Evolutionary conservation across 495 filamentous ascomycete species (phyloP).

Genomic region (Rhizodiscina lignyota): DNA sequence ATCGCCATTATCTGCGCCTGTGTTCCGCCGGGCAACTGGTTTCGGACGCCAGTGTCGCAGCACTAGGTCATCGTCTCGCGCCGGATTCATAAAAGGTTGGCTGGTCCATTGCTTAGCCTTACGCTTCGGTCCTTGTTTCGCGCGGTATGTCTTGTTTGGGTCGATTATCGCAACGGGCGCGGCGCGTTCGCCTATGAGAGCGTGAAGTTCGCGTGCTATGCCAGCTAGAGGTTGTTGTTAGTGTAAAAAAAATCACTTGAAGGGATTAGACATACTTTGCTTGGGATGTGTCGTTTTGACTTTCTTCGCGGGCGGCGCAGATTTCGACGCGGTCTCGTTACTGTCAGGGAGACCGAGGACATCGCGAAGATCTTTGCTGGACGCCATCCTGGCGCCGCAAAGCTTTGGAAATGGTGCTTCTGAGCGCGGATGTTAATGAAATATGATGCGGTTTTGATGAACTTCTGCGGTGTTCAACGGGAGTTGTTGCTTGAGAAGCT

Average conservation of each 20-base stretch:
- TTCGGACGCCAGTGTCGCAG: constrained; percentile 49
- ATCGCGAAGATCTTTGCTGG: constrained; percentile 17
- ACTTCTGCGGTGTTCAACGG: too few relatives aligned
- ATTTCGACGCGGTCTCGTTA: constrained; percentile 2
- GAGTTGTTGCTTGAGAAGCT: too few relatives aligned
- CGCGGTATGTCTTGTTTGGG: constrained; percentile 41
- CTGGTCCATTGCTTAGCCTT: constrained; percentile 3
- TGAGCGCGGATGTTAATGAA: too few relatives aligned
- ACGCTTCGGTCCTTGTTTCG: constrained; percentile 36
- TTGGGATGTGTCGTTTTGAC: neutral
- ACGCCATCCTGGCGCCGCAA: constrained; percentile 15
- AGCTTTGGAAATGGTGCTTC: too few relatives aligned
- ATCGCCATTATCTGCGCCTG: too few relatives aligned
- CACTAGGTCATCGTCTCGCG: constrained; percentile 39
- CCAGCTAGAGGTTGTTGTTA: constrained; percentile 35
- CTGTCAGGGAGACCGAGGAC: constrained; percentile 14
- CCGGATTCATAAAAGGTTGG: constrained; percentile 38
- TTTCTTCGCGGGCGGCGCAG: constrained; percentile 10
- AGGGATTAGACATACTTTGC: neutral
- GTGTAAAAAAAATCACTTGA: neutral
- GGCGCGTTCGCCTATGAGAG: constrained; percentile 48
- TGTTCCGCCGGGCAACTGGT: constrained; percentile 20
- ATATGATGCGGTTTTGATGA: too few relatives aligned
- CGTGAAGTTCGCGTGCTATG: constrained; percentile 49
- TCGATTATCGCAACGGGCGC: constrained; percentile 52